phyloP scores from a whole-genome alignment of 2,329 filamentous ascomycete genomes.

The Raffaelea deltoideospora region DNA sequence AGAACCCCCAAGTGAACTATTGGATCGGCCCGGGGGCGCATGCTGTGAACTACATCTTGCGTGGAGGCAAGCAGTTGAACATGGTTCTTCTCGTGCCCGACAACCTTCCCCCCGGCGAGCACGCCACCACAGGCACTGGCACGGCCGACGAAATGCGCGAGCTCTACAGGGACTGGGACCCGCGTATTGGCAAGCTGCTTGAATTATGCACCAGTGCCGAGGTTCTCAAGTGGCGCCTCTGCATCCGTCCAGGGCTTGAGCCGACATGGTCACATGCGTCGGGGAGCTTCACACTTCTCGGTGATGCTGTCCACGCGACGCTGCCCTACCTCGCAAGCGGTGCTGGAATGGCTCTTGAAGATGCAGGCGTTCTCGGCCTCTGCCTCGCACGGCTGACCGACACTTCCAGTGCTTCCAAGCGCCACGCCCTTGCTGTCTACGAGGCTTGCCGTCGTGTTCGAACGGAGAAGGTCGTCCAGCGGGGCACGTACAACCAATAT shows the following conservation, averaged over 20 bases:
- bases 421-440: conserved; percentile 5
- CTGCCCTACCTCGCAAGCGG: conserved; percentile 33
- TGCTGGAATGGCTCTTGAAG: conserved; percentile 28
- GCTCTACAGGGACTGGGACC: conserved; percentile 21
- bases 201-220: conserved; percentile 19
- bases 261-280: conserved; percentile 23
- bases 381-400: conserved; percentile 6
- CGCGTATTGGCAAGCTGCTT: conserved; percentile 18
- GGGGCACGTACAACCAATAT: conserved; percentile 8
- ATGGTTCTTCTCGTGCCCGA: conserved; percentile 16
- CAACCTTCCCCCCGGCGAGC: conserved; percentile 8
- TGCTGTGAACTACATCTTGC: conserved; percentile 18
- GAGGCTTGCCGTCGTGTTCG: conserved; percentile 7
- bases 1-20: conserved; percentile 15
- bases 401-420: conserved; percentile 1
- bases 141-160: conserved; percentile 19
- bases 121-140: conserved; percentile 12
- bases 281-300: conserved; percentile 24
- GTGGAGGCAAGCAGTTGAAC: conserved; percentile 18
- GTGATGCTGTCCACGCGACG: conserved; percentile 30
- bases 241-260: conserved; percentile 24
- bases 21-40: conserved; percentile 20
- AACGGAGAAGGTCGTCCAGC: conserved; percentile 6
- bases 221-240: conserved; percentile 32
- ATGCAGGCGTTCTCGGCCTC: conserved; percentile 19